Evolutionary conservation across 345 rosid species (phyloP).

Genomic region (Euphorbia tirucalli): DNA sequence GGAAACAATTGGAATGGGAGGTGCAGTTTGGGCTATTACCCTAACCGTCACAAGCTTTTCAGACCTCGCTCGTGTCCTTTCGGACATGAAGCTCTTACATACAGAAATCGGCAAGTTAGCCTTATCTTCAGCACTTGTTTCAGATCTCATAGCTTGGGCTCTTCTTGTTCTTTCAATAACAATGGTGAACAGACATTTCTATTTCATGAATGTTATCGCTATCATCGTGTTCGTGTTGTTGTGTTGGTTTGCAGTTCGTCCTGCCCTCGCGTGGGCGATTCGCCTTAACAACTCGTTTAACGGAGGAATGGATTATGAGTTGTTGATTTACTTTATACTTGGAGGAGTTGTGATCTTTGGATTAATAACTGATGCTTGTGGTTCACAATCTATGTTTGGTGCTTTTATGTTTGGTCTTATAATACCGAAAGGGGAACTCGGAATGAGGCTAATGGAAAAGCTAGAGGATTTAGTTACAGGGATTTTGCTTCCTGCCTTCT

Average conservation of each 20-base stretch:
- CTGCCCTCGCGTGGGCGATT: slow-evolving; percentile 39
- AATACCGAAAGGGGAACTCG: slow-evolving; percentile 18
- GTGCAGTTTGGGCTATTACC: slow-evolving; percentile 47
- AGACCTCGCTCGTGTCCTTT: slow-evolving; percentile 48
- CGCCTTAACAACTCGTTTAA: slow-evolving; percentile 12
- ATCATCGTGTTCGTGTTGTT: slow-evolving; percentile 28
- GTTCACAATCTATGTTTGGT: slow-evolving; percentile 17
- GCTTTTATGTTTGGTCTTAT: slow-evolving; percentile 21
- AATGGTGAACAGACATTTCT: not conserved
- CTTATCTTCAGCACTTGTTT: slow-evolving; percentile 43
- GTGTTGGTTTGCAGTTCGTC: slow-evolving; percentile 41
- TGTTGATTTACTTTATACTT: slow-evolving; percentile 6
- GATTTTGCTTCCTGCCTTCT: slow-evolving; percentile 18
- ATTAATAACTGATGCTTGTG: slow-evolving; percentile 21
- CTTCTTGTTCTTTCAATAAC: slow-evolving; percentile 31
- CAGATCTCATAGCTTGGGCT: slow-evolving; percentile 53
- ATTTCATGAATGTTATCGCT: slow-evolving; percentile 14
- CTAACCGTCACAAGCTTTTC: slow-evolving; percentile 61
- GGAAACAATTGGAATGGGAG: slow-evolving; percentile 13
- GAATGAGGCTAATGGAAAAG: not conserved
- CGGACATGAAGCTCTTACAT: slow-evolving; percentile 65
- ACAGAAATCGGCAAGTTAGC: slow-evolving; percentile 52
- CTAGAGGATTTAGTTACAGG: not conserved
- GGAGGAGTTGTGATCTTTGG: slow-evolving; percentile 10
- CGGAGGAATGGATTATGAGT: slow-evolving; percentile 23